phyloP scores from a whole-genome alignment of 768 basidiomycete species.

The Agrocybe pediades region DNA sequence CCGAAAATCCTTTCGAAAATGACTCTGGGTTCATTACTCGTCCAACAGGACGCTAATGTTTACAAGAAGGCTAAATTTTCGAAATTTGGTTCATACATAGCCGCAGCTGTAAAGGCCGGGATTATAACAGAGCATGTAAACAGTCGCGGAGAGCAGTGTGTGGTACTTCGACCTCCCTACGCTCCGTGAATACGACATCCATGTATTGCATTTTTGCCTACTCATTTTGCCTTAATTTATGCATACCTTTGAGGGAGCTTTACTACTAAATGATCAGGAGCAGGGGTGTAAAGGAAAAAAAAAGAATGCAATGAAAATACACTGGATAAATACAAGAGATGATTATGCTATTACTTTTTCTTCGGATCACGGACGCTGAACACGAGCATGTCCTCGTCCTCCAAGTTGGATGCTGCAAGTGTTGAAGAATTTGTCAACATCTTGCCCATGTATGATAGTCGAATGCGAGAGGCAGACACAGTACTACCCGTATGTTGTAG shows the following conservation, averaged over 20 bases:
- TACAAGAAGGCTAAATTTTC: conserved; percentile 1
- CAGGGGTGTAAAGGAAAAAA: neutral
- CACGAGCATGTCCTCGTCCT: conserved; percentile 85
- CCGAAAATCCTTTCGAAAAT: neutral
- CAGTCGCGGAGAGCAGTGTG: conserved; percentile 1
- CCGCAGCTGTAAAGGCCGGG: conserved; percentile 2
- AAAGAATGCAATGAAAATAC: neutral
- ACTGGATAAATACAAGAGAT: neutral
- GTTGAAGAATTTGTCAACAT: conserved; percentile 87
- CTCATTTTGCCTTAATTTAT: too few relatives aligned
- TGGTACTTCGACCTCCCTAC: neutral
- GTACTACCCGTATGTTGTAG: conserved; percentile 74
- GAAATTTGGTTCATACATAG: conserved; percentile 6
- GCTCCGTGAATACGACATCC: too few relatives aligned
- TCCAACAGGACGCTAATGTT: neutral
- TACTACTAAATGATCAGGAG: too few relatives aligned
- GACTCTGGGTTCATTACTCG: neutral
- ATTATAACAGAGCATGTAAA: neutral
- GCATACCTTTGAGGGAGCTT: too few relatives aligned
- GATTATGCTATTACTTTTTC: conserved; percentile 69
- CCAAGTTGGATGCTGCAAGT: conserved; percentile 86
- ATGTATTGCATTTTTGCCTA: too few relatives aligned
- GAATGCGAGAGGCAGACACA: conserved; percentile 79
- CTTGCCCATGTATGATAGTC: conserved; percentile 78
- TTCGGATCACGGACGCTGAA: conserved; percentile 76